Conservation (phyloP, 495 filamentous ascomycete species). For the Melanomma pulvis-pyrius region DNA sequence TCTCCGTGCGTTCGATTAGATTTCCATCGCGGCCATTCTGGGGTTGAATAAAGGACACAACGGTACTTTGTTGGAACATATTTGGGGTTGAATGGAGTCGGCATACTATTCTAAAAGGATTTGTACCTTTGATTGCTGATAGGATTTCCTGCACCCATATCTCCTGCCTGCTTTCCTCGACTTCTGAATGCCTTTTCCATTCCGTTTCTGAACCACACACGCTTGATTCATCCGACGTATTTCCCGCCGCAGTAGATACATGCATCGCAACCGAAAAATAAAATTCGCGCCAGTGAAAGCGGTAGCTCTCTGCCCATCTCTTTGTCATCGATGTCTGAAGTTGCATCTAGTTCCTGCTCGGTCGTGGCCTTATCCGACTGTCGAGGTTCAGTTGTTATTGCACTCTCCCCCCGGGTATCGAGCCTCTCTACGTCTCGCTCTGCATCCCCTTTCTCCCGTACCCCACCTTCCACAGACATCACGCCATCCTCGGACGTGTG, state of each 20-base stretch:
- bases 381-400: neutral
- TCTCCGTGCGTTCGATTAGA: too few species aligned
- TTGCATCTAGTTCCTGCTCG: neutral
- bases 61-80: too few species aligned
- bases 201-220: neutral
- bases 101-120: too few species aligned
- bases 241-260: constrained; percentile 61
- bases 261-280: constrained; percentile 56
- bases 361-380: neutral
- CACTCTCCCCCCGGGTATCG: neutral
- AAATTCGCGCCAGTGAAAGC: constrained; percentile 35
- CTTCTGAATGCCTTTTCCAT: neutral
- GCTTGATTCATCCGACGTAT: constrained; percentile 41
- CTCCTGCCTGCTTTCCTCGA: too few species aligned
- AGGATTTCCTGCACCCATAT: too few species aligned
- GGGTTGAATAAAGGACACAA: too few species aligned
- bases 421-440: neutral
- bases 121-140: too few species aligned
- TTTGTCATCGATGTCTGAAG: neutral
- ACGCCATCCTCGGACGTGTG: neutral
- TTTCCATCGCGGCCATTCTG: too few species aligned
- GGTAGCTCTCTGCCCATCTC: neutral
- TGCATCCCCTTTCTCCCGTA: neutral
- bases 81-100: too few species aligned
- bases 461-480: neutral